Base-by-base conservation (phyloP, 352 stramenopile genomes). In the Pythium aphanidermatum region DNA sequence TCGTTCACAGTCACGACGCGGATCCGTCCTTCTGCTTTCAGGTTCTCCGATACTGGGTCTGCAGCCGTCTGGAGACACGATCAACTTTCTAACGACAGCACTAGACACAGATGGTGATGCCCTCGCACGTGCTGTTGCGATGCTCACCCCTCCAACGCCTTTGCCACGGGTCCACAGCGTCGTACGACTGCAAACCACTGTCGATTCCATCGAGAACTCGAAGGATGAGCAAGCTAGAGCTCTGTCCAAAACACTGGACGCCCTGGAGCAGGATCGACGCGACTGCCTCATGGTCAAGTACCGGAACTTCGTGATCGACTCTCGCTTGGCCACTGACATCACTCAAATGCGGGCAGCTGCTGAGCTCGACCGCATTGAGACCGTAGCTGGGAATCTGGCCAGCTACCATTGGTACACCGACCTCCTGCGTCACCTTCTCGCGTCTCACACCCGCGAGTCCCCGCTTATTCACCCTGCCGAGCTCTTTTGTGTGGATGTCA, bases 211-310 rank as follows among this genome's bases (percentile, higher is more conserved):
- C 35, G 73, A 80, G n/a, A 28, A 46, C 4, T 48, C 60, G 25
- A 86, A 85, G 46, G 41, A 40, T 1, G 33, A 56, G 17, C 68
- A 80, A 19, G 61, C 70, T 1, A 39, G 54, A 23, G 40, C 57
- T 1, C 50, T 90, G 8, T 54, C 63, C 11, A 65, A 65, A 12
- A 56, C 68, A 0, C 45, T 90, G 19, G 46, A 60, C 27, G 37
- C 57, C 1, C 67, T 90, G 6, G 57, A 72, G 8, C 56, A 84
- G 11, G 69, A 79, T 44, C 72, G 78, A 7, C 62, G 57, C 28
- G 58, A 81, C 24, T 86, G 74, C 43, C 47, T 90, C 20, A 43
- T 52, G 2, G 23, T 54, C 31, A 87, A 90, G 46, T 85, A 71
- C 52, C 47, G 61, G 30, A 62, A 65, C 28, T 62, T 86, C 12